A percentile compares a stretch with the other conserved stretches of the same genome.
Conservation (phyloP, 163 green algal species). For the Scenedesmus sp. region DNA sequence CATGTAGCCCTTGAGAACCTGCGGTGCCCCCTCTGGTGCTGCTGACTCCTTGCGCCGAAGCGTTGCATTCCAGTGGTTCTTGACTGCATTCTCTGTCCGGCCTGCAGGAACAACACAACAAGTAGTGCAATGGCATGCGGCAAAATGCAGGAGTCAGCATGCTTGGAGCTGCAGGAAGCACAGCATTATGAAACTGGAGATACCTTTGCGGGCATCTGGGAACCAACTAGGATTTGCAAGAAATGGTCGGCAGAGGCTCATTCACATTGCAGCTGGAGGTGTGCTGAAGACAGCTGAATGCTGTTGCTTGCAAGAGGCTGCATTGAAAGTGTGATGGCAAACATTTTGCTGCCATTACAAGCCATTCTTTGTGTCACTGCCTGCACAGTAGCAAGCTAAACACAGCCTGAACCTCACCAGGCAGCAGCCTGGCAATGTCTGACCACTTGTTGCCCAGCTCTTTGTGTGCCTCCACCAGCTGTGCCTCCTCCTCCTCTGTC, state of each 20-base stretch:
- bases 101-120: constrained; percentile 14
- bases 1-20: constrained; percentile 53
- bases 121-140: neutral
- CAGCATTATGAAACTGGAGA: neutral
- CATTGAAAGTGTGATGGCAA: neutral
- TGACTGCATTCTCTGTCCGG: constrained; percentile 55
- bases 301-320: neutral
- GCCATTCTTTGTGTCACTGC: neutral
- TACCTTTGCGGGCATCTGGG: neutral
- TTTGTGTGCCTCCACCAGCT: constrained; percentile 79
- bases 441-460: constrained; percentile 87
- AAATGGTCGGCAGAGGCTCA: neutral
- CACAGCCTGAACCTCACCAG: constrained; percentile 54
- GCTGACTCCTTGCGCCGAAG: constrained; percentile 50
- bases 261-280: neutral
- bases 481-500: constrained; percentile 81
- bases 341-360: neutral
- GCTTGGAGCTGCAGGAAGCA: neutral
- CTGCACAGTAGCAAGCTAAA: neutral
- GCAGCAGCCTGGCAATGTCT: constrained; percentile 72
- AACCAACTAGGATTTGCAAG: neutral
- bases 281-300: neutral
- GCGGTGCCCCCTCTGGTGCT: constrained; percentile 7
- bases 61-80: constrained; percentile 63
- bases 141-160: neutral